These are phyloP conservation scores for Earliella scabrosa DNA, from an alignment of 1,284 basidiomycete genomes.

Conservation along the genomic window DNA sequence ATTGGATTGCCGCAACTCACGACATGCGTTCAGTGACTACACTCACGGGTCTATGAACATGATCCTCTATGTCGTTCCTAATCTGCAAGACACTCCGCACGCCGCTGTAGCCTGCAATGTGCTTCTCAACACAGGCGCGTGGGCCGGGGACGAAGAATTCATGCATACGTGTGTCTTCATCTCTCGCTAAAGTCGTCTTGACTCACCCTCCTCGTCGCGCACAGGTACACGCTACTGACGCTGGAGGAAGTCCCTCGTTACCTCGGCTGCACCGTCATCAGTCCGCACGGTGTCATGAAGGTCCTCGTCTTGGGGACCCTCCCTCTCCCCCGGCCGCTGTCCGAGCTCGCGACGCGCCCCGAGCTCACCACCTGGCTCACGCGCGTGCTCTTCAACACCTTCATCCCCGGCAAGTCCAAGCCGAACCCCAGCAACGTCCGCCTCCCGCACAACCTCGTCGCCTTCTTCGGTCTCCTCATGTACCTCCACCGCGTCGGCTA, in stretches of 20 bases:
- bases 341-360: conserved; percentile 36
- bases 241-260: conserved; percentile 33
- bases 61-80: conserved; percentile 30
- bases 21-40: conserved; percentile 32
- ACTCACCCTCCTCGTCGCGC: neutral
- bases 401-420: conserved; percentile 35
- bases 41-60: conserved; percentile 36
- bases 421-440: conserved; percentile 35
- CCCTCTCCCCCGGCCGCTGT: conserved; percentile 30
- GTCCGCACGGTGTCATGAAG: conserved; percentile 21
- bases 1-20: too few species aligned
- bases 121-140: conserved; percentile 33
- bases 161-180: conserved; percentile 30
- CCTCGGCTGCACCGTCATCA: conserved; percentile 33
- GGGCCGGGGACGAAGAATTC: conserved; percentile 32
- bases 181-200: too few species aligned
- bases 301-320: conserved; percentile 27
- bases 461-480: conserved; percentile 40
- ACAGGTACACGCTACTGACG: conserved; percentile 37
- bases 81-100: conserved; percentile 29
- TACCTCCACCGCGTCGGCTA: conserved; percentile 41
- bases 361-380: conserved; percentile 43
- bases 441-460: conserved; percentile 42
- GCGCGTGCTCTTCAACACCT: conserved; percentile 40
- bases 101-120: conserved; percentile 35